phyloP scores from a whole-genome alignment of 768 basidiomycete species.

The Rhodosporidiobolus odoratus region DNA sequence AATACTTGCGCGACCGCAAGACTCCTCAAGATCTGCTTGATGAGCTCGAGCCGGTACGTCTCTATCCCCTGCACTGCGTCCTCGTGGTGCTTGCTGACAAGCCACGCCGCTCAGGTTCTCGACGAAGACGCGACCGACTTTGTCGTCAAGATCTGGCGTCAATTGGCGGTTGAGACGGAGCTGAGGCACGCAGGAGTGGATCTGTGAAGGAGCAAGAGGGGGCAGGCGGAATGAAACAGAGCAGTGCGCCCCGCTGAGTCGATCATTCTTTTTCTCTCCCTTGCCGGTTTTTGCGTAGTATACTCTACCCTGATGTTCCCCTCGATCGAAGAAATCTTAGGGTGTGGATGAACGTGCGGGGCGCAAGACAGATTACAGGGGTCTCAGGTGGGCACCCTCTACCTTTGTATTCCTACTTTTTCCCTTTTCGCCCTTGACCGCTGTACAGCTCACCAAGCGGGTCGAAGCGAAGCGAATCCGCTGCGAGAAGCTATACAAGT shows the following conservation, averaged over 20 bases:
- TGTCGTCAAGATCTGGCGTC: constrained; percentile 39
- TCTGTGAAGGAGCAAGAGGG: no score
- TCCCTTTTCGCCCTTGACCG: no score
- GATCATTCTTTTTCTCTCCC: background rate
- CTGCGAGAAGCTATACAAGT: background rate
- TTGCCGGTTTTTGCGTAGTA: background rate
- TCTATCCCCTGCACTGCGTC: background rate
- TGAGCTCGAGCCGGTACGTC: constrained; percentile 43
- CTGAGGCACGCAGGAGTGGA: constrained; percentile 18
- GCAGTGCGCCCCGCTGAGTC: no score
- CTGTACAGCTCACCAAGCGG: background rate
- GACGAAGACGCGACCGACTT: constrained; percentile 42
- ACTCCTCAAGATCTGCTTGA: constrained; percentile 39
- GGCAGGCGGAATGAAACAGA: no score
- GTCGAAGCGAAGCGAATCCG: no score
- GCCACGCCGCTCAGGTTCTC: constrained; percentile 30
- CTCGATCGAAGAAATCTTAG: background rate
- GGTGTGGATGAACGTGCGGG: no score
- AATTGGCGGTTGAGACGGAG: constrained; percentile 28
- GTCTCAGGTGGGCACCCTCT: background rate
- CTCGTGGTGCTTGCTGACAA: background rate
- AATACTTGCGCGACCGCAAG: constrained; percentile 40
- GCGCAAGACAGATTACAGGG: no score
- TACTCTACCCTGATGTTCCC: background rate
- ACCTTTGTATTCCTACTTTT: background rate